Conservation (phyloP, 345 rosid genomes). For the Camelina hispida region DNA sequence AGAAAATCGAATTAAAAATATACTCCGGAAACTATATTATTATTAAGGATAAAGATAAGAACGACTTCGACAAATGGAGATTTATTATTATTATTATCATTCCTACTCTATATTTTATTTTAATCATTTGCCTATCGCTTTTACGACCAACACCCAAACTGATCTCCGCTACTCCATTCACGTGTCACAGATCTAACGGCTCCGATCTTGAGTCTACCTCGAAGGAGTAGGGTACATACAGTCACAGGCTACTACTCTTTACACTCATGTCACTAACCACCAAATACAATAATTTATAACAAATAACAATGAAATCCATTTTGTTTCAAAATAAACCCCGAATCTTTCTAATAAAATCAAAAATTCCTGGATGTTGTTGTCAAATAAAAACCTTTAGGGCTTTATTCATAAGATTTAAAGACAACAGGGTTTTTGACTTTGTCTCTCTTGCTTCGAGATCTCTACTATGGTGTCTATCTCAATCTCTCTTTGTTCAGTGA, state of each 20-base stretch:
- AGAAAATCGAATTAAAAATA: neutral
- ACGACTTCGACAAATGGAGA: conserved; percentile 21
- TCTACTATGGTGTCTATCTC: conserved; percentile 28
- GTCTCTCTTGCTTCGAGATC: conserved; percentile 20
- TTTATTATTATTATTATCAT: neutral
- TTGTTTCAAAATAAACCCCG: neutral
- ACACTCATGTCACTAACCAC: neutral
- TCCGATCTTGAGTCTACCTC: conserved; percentile 4
- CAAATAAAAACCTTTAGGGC: neutral
- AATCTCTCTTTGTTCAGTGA: conserved; percentile 17
- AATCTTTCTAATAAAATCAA: neutral
- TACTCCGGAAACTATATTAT: no score
- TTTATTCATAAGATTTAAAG: conserved; percentile 1
- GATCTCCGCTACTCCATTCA: neutral
- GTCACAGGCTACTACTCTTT: conserved; percentile 13
- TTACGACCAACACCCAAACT: conserved; percentile 21
- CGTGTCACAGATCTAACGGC: conserved; percentile 25
- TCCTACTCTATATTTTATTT: neutral
- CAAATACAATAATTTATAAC: neutral
- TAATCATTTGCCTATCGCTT: conserved; percentile 7
- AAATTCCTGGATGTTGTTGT: neutral
- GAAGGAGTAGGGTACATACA: conserved; percentile 20
- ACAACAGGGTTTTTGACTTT: conserved; percentile 6
- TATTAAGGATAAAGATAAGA: conserved; percentile 22
- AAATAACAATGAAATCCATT: neutral